phyloP scores from a whole-genome alignment of 1,284 basidiomycete genomes.

The Bjerkandera adusta region DNA sequence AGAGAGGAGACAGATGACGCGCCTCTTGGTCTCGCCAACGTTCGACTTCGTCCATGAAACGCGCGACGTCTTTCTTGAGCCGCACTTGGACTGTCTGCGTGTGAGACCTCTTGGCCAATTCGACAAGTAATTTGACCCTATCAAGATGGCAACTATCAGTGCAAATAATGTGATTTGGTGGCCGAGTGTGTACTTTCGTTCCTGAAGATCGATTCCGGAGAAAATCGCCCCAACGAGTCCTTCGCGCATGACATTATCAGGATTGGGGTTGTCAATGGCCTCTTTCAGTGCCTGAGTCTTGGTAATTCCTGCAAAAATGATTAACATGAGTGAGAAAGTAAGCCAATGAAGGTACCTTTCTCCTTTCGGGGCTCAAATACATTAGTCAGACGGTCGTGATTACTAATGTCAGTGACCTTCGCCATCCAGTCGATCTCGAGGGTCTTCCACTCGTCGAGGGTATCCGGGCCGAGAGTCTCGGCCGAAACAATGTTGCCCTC shows the following conservation, averaged over 20 bases:
- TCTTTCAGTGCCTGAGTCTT: background rate
- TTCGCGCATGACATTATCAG: background rate
- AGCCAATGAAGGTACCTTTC: background rate
- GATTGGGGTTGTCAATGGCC: background rate
- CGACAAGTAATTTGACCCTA: background rate
- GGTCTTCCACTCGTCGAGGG: conserved; percentile 5
- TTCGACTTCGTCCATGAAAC: background rate
- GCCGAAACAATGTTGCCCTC: background rate
- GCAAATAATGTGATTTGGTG: background rate
- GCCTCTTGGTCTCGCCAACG: background rate
- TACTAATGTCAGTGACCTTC: conserved; percentile 3
- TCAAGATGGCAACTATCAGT: background rate
- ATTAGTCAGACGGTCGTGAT: conserved; percentile 5
- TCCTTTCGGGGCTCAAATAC: conserved; percentile 8
- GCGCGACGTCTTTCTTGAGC: background rate
- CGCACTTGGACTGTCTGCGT: background rate
- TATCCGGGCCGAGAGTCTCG: background rate
- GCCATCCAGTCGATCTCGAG: conserved; percentile 1
- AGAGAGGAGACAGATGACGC: background rate
- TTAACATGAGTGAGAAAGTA: background rate
- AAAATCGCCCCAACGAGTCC: background rate
- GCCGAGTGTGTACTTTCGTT: conserved; percentile 8
- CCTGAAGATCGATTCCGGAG: conserved; percentile 13
- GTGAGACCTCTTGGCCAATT: background rate
- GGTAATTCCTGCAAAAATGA: too few relatives aligned